Evolutionary conservation across 768 basidiomycete genomes (phyloP).

Genomic region (Baorangia bicolor): DNA sequence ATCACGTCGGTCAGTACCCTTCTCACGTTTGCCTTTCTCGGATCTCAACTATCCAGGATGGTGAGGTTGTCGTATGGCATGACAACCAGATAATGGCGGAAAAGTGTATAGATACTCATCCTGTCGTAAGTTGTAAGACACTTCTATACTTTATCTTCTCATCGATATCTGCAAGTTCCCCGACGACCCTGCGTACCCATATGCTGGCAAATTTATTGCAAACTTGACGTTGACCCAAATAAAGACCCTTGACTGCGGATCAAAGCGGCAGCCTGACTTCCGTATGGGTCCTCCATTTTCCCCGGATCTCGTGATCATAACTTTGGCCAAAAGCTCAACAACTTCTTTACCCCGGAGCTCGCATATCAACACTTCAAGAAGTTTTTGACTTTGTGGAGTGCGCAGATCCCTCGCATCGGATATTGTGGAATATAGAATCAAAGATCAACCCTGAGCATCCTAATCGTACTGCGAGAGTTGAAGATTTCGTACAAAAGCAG

Average conservation of each 20-base stretch:
- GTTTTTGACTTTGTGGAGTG: slow-evolving; percentile 76
- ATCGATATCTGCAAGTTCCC: slow-evolving; percentile 39
- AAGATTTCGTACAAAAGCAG: slow-evolving; percentile 63
- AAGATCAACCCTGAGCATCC: slow-evolving; percentile 61
- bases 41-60: slow-evolving; percentile 50
- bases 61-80: slow-evolving; percentile 77
- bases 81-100: slow-evolving; percentile 61
- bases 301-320: not conserved
- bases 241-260: slow-evolving; percentile 80
- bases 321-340: slow-evolving; percentile 49
- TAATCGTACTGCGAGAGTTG: slow-evolving; percentile 50
- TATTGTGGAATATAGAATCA: slow-evolving; percentile 79
- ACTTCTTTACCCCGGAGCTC: slow-evolving; percentile 62
- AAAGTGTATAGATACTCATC: slow-evolving; percentile 70
- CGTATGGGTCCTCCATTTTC: slow-evolving; percentile 42
- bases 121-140: slow-evolving; percentile 45
- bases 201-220: slow-evolving; percentile 75
- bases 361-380: slow-evolving; percentile 71
- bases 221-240: slow-evolving; percentile 78
- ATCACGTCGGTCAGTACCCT: slow-evolving; percentile 55
- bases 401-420: slow-evolving; percentile 59
- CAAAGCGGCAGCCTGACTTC: slow-evolving; percentile 53
- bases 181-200: slow-evolving; percentile 63
- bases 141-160: not conserved
- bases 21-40: not conserved